Evolutionary conservation across 208 protist genomes (phyloP).

Genomic region (Naegleria lovaniensis): DNA sequence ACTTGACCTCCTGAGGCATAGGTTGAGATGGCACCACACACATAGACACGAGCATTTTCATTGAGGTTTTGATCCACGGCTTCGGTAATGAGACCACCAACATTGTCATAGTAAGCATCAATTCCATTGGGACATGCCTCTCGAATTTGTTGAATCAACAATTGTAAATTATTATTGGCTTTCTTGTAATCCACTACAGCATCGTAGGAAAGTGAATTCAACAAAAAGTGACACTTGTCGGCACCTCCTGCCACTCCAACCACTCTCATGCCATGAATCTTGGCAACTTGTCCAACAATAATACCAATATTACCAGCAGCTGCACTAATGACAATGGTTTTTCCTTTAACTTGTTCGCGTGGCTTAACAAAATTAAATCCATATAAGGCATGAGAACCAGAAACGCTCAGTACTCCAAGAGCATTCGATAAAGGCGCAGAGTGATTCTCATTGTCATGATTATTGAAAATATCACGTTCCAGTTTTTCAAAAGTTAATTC

Average conservation of each 20-base stretch:
- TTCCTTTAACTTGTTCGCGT: conserved; percentile 38
- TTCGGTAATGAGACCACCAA: conserved; percentile 42
- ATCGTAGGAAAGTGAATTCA: conserved; percentile 44
- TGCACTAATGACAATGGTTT: conserved; percentile 48
- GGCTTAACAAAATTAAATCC: conserved; percentile 31
- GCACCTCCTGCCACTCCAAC: conserved; percentile 39
- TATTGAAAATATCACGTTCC: neutral
- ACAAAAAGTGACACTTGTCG: conserved; percentile 41
- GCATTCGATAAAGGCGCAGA: neutral
- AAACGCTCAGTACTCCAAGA: neutral
- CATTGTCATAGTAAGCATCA: conserved; percentile 60
- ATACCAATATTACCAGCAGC: conserved; percentile 45
- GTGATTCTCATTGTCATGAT: too few relatives aligned
- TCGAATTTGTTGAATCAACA: conserved; percentile 28
- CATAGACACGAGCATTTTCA: conserved; percentile 23
- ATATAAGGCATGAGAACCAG: conserved; percentile 37
- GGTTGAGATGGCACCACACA: conserved; percentile 36
- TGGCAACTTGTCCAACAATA: conserved; percentile 37
- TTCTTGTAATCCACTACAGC: conserved; percentile 48
- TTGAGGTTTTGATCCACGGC: conserved; percentile 30
- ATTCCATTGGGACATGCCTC: conserved; percentile 45
- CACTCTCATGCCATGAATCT: conserved; percentile 36
- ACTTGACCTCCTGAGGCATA: neutral
- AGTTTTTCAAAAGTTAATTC: neutral
- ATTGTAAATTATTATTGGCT: neutral